These are phyloP conservation scores for Amauroascus niger DNA, from an alignment of 2,329 filamentous ascomycete species.

Conservation along the genomic window DNA sequence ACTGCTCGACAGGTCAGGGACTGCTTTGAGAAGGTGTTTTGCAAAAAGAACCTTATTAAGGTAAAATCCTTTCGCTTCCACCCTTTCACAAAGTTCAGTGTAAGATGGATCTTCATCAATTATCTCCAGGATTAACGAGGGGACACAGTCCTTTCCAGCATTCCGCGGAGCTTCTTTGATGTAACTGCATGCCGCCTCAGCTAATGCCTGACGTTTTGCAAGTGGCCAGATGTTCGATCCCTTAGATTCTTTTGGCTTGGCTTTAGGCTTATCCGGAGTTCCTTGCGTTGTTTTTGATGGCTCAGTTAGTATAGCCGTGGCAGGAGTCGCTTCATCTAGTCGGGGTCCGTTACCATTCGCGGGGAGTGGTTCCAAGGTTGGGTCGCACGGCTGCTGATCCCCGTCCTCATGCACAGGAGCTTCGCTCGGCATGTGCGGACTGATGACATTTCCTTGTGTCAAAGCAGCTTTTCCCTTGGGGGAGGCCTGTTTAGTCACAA, in stretches of 20 bases:
- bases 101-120: constrained; percentile 48
- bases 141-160: constrained; percentile 24
- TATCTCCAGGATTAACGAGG: constrained; percentile 37
- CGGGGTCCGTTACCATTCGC: not conserved
- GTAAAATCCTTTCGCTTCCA: constrained; percentile 42
- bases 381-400: too few species aligned
- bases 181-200: constrained; percentile 41
- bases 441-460: not conserved
- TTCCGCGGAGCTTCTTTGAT: constrained; percentile 39
- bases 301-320: not conserved
- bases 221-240: constrained; percentile 43
- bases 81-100: constrained; percentile 44
- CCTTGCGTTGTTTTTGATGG: not conserved
- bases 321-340: not conserved
- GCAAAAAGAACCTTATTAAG: constrained; percentile 48
- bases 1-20: constrained; percentile 21
- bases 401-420: too few species aligned
- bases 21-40: constrained; percentile 35
- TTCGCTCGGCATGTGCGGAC: too few species aligned
- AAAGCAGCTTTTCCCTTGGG: not conserved
- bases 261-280: not conserved
- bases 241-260: not conserved
- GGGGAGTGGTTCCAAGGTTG: not conserved
- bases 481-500: not conserved
- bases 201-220: constrained; percentile 41